Evolutionary conservation across 1,284 basidiomycete genomes (phyloP).

Genomic region (Irpex rosettiformis): DNA sequence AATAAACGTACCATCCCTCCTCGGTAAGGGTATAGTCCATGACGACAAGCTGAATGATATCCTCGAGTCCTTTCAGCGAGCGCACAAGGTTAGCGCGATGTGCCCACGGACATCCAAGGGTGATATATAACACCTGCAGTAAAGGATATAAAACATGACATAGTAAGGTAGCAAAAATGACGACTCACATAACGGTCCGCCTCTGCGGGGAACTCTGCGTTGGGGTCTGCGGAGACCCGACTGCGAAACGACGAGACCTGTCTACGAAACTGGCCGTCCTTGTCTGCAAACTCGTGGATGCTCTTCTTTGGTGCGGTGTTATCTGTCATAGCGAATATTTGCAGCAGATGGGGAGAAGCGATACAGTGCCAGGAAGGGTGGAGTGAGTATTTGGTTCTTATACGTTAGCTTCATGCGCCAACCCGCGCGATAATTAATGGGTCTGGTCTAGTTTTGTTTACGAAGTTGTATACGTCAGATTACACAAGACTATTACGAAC

Average conservation of each 20-base stretch:
- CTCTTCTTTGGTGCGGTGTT: background rate
- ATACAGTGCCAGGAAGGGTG: background rate
- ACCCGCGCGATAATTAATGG: too few species aligned
- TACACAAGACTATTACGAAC: too few species aligned
- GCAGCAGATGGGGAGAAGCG: background rate
- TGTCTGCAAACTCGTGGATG: slow-evolving; percentile 23
- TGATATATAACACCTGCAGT: background rate
- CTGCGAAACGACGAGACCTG: slow-evolving; percentile 70
- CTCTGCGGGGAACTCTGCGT: slow-evolving; percentile 76
- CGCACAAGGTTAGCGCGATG: slow-evolving; percentile 87
- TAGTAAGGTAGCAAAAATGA: background rate
- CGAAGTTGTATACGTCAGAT: too few species aligned
- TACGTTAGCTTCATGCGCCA: too few species aligned
- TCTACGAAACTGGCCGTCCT: slow-evolving; percentile 84
- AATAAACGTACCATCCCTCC: background rate
- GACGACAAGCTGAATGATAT: slow-evolving; percentile 46
- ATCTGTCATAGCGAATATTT: background rate
- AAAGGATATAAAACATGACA: slow-evolving; percentile 26
- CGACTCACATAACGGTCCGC: slow-evolving; percentile 45
- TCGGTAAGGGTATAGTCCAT: slow-evolving; percentile 41
- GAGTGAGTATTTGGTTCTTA: background rate
- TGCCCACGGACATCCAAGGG: slow-evolving; percentile 67
- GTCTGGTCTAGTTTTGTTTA: too few species aligned
- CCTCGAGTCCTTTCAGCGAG: slow-evolving; percentile 89
- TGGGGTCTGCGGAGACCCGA: slow-evolving; percentile 51